Conservation (phyloP, 208 protist species). For the Acanthamoeba triangularis region DNA sequence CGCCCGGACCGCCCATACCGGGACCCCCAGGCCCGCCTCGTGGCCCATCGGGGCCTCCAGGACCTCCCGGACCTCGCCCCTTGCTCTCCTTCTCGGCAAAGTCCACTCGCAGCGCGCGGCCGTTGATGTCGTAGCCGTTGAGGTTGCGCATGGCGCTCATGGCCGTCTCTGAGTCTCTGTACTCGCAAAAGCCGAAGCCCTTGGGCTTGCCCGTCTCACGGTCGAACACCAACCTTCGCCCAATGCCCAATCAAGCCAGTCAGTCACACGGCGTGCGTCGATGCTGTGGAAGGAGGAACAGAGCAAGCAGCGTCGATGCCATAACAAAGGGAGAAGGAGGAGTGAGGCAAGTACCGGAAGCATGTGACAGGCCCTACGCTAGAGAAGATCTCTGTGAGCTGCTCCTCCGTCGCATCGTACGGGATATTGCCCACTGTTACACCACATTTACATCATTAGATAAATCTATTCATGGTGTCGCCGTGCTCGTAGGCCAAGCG, state of each 20-base stretch:
- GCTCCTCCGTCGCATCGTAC: slow-evolving; percentile 90
- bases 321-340: neutral
- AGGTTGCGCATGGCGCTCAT: slow-evolving; percentile 87
- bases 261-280: too few species aligned
- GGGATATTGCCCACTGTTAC: slow-evolving; percentile 91
- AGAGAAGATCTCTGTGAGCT: slow-evolving; percentile 88
- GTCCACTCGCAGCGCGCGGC: slow-evolving; percentile 83
- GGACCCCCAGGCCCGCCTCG: neutral
- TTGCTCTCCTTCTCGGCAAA: slow-evolving; percentile 85
- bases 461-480: neutral
- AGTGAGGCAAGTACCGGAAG: slow-evolving; percentile 73
- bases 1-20: neutral
- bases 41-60: neutral
- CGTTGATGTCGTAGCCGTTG: slow-evolving; percentile 82
- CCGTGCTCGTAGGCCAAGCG: neutral
- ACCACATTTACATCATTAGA: neutral
- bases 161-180: slow-evolving; percentile 87
- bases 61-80: neutral
- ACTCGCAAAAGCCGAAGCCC: slow-evolving; percentile 92
- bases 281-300: neutral
- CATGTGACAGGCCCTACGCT: slow-evolving; percentile 86
- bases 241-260: too few species aligned
- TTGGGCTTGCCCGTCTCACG: slow-evolving; percentile 88
- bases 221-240: slow-evolving; percentile 86
- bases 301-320: too few species aligned